phyloP scores from a whole-genome alignment of 2,329 filamentous ascomycete species.

The Rugonectria rugulosa region DNA sequence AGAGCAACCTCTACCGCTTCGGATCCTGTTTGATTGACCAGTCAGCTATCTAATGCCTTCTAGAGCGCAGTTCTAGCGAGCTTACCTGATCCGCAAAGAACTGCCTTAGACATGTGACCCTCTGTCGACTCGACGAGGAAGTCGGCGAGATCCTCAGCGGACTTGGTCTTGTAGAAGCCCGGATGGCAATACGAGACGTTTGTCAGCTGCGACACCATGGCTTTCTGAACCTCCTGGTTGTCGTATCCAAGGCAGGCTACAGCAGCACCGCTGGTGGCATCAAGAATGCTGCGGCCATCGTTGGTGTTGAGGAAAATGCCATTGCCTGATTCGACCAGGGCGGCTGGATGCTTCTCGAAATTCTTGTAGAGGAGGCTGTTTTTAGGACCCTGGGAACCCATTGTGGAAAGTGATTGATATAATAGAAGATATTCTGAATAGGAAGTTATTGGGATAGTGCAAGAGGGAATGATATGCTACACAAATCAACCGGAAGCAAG shows the following conservation, averaged over 20 bases:
- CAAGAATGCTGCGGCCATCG: conserved; percentile 33
- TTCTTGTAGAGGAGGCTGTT: conserved; percentile 37
- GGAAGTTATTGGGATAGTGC: neutral
- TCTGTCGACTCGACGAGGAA: conserved; percentile 31
- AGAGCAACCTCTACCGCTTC: conserved; percentile 33
- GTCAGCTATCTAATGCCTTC: no score
- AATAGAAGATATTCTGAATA: neutral
- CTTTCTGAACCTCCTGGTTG: conserved; percentile 33
- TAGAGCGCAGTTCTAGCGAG: no score
- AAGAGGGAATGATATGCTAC: neutral
- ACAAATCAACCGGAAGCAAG: no score
- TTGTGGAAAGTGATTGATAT: neutral
- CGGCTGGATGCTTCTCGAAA: conserved; percentile 33
- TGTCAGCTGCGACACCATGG: conserved; percentile 27
- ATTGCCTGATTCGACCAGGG: conserved; percentile 26
- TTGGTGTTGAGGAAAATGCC: conserved; percentile 30
- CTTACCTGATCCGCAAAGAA: conserved; percentile 32
- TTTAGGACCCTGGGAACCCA: conserved; percentile 23
- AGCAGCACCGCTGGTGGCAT: conserved; percentile 35
- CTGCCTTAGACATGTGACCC: conserved; percentile 30
- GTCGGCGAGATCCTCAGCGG: conserved; percentile 27
- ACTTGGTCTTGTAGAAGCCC: conserved; percentile 31
- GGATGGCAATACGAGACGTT: conserved; percentile 34
- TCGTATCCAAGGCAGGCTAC: conserved; percentile 34
- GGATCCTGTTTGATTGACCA: conserved; percentile 18